Conservation (phyloP, 2,329 filamentous ascomycete species). For the Harringtonia aguacate region DNA sequence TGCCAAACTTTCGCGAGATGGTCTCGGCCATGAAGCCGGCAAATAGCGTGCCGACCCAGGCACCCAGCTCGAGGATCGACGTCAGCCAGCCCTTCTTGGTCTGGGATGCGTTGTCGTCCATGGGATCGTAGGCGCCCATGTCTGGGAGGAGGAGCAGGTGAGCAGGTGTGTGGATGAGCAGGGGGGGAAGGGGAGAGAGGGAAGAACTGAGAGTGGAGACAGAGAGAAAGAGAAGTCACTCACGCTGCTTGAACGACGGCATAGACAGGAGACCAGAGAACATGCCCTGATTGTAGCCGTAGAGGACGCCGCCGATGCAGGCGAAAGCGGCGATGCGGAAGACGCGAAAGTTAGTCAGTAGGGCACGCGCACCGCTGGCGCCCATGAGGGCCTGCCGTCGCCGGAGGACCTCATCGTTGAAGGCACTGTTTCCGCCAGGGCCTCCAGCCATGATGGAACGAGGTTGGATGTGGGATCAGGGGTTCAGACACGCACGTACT, state of each 20-base stretch:
- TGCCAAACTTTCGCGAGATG: constrained; percentile 57
- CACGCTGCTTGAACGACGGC: constrained; percentile 40
- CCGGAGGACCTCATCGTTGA: no score
- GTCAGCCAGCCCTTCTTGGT: constrained; percentile 50
- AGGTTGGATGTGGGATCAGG: no score
- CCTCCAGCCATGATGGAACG: no score
- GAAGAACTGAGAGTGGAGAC: no score
- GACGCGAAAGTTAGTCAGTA: constrained; percentile 21
- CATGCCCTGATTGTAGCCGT: constrained; percentile 70
- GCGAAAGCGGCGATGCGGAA: constrained; percentile 51
- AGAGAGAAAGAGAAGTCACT: constrained; percentile 13
- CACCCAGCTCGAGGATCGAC: constrained; percentile 64
- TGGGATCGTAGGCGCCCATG: constrained; percentile 43
- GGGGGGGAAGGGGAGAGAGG: no score
- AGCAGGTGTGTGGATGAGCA: no score
- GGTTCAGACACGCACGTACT: no score
- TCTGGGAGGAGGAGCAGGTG: constrained; percentile 22
- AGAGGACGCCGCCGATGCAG: constrained; percentile 50
- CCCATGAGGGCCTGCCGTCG: no score
- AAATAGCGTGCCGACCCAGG: constrained; percentile 63
- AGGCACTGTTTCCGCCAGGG: no score
- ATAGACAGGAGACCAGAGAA: constrained; percentile 59
- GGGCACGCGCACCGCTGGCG: no score
- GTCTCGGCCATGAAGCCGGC: constrained; percentile 63
- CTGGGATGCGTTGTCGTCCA: constrained; percentile 31